phyloP scores from a whole-genome alignment of 257 asterid genomes.

The Scutellaria galericulata region DNA sequence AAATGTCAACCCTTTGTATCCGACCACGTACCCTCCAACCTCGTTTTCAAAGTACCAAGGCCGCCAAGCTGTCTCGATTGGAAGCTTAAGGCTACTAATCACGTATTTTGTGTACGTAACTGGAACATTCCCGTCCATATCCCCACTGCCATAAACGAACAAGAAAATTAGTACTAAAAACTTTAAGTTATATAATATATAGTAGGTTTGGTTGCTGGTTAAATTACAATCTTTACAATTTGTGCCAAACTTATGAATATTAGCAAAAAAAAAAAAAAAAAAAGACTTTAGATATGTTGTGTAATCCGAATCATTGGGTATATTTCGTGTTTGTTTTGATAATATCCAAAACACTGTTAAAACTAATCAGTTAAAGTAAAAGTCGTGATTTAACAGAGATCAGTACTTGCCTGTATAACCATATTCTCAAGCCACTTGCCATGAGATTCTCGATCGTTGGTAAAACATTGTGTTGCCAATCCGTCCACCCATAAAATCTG shows the following conservation, averaged over 20 bases:
- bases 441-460: conserved; percentile 43
- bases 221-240: no score
- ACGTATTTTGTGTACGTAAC: conserved; percentile 44
- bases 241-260: no score
- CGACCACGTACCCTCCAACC: conserved; percentile 89
- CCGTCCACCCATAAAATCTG: conserved; percentile 32
- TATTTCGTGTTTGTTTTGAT: no score
- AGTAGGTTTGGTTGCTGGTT: no score
- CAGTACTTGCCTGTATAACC: conserved; percentile 45
- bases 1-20: conserved; percentile 75
- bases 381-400: no score
- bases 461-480: conserved; percentile 33
- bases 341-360: no score
- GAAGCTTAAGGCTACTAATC: conserved; percentile 42
- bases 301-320: no score
- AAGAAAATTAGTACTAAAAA: neutral
- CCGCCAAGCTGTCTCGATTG: conserved; percentile 36
- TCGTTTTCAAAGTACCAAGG: conserved; percentile 49
- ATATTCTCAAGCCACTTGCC: conserved; percentile 41
- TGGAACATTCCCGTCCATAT: conserved; percentile 47
- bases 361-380: no score
- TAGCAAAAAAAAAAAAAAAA: no score
- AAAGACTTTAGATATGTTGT: no score
- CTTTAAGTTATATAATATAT: no score
- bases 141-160: conserved; percentile 38